Evolutionary conservation across 1,284 basidiomycete genomes (phyloP).

Genomic region (Irpex sp.): DNA sequence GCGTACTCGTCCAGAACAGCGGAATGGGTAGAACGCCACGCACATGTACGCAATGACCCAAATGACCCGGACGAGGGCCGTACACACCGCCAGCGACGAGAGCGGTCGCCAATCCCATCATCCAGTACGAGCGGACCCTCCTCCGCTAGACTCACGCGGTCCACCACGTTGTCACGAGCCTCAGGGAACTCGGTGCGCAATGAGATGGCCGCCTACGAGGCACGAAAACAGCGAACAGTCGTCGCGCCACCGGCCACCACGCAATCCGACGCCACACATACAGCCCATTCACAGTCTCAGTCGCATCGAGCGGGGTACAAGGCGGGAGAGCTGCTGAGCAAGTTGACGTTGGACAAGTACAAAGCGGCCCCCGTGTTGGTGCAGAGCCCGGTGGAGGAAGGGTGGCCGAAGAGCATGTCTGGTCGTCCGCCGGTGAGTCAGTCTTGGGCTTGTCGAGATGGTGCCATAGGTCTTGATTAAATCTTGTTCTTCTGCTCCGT

Average conservation of each 20-base stretch:
- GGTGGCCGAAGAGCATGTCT: neutral
- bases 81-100: neutral
- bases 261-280: neutral
- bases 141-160: neutral
- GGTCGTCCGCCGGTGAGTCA: neutral
- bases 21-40: neutral
- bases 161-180: neutral
- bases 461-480: neutral
- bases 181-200: neutral
- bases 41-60: conserved; percentile 13
- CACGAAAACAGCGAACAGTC: neutral
- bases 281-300: neutral
- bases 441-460: neutral
- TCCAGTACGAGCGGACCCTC: neutral
- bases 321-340: neutral
- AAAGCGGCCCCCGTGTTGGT: neutral
- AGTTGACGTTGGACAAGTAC: neutral
- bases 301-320: neutral
- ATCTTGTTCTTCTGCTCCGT: neutral
- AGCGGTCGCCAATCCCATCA: neutral
- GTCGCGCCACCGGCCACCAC: neutral
- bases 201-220: neutral
- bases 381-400: neutral
- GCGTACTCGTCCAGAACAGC: neutral
- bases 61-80: conserved; percentile 10